Evolutionary conservation across 306 rosid species (phyloP).

Genomic region (Gynostemma pentaphyllum): DNA sequence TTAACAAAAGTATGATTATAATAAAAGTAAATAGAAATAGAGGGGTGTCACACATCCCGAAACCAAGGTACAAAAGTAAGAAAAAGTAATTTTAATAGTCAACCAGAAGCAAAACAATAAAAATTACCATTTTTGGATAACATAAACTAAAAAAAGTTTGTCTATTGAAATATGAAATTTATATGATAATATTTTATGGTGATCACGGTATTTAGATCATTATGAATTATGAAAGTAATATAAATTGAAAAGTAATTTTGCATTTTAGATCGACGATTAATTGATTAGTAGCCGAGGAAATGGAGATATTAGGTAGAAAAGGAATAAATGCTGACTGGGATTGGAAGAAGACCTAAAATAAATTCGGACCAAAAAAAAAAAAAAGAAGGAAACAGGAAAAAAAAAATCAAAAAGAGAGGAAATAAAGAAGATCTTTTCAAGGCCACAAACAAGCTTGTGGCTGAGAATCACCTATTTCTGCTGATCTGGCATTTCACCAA

Average conservation of each 20-base stretch:
- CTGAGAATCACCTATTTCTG: slow-evolving; percentile 20
- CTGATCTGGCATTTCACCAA: slow-evolving; percentile 30
- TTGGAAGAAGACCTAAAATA: neutral
- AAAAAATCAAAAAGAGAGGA: slow-evolving; percentile 4
- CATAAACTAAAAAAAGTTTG: too few species aligned
- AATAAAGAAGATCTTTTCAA: slow-evolving; percentile 14
- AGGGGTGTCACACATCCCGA: too few species aligned
- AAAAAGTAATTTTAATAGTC: too few species aligned
- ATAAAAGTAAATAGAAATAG: too few species aligned
- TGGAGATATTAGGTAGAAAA: neutral
- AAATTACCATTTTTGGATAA: too few species aligned
- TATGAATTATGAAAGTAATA: too few species aligned
- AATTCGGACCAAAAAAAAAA: neutral
- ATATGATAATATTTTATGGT: too few species aligned
- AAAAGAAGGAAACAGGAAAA: neutral
- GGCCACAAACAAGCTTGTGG: slow-evolving; percentile 41
- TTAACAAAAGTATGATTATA: too few species aligned
- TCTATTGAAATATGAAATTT: too few species aligned
- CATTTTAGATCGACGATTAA: neutral
- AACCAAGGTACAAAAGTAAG: too few species aligned
- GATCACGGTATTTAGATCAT: too few species aligned
- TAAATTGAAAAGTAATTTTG: neutral
- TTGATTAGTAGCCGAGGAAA: neutral
- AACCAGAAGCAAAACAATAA: too few species aligned
- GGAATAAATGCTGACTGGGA: slow-evolving; percentile 2